These are phyloP conservation scores for Panaeolus papilionaceus DNA, from an alignment of 768 basidiomycete species.

Conservation along the genomic window DNA sequence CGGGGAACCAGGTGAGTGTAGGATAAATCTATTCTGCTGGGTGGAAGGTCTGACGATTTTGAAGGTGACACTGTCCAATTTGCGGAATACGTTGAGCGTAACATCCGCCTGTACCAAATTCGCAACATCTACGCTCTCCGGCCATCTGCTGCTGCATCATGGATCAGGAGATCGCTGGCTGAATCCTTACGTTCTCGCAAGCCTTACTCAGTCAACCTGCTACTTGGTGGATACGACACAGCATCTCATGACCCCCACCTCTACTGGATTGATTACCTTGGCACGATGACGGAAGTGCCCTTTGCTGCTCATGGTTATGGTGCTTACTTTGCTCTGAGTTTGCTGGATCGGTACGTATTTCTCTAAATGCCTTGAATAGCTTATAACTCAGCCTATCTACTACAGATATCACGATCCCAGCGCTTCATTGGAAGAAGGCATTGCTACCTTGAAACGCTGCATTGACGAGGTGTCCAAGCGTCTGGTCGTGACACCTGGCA, in stretches of 20 bases:
- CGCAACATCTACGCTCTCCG: conserved; percentile 90
- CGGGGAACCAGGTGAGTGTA: conserved; percentile 82
- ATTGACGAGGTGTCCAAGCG: conserved; percentile 89
- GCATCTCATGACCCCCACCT: conserved; percentile 74
- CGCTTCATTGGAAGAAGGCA: conserved; percentile 83
- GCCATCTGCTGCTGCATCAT: conserved; percentile 90
- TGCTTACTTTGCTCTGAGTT: conserved; percentile 88
- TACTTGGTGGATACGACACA: conserved; percentile 92
- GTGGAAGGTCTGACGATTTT: conserved; percentile 6
- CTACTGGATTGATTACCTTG: conserved; percentile 97
- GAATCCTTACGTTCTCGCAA: conserved; percentile 86
- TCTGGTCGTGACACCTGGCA: conserved; percentile 77
- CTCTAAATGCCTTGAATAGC: background rate
- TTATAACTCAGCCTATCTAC: conserved; percentile 14
- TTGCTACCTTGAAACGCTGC: conserved; percentile 84
- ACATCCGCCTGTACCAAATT: conserved; percentile 95
- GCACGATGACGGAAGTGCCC: conserved; percentile 86
- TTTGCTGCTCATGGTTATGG: conserved; percentile 98
- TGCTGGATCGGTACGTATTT: conserved; percentile 81
- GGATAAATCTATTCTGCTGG: background rate
- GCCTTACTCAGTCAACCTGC: conserved; percentile 91
- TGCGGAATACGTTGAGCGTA: conserved; percentile 95
- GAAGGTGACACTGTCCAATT: conserved; percentile 96
- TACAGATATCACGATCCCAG: conserved; percentile 90
- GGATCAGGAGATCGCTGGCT: conserved; percentile 92